Base-by-base conservation (phyloP, 768 basidiomycete genomes). In the Inosperma sp. region DNA sequence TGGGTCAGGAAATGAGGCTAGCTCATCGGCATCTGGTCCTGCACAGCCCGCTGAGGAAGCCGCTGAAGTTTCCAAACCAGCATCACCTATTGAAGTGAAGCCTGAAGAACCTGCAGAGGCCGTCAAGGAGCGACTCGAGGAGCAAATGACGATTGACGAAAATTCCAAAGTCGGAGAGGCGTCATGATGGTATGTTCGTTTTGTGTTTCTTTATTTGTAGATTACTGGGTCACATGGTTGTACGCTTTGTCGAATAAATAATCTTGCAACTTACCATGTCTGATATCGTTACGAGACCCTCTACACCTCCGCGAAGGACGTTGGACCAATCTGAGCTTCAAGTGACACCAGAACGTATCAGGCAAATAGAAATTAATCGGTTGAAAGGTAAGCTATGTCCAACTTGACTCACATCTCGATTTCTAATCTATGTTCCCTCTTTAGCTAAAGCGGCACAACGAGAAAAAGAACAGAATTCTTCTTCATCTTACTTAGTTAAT, bases 391-490 rank as follows among this genome's bases (percentile, higher is more conserved):
- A 27, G 17, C 10, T 16, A 12, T 12, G 2, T 25, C 13, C 34
- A 7, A n/a, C 26, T n/a, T 26, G 4, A 26, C 31, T 46, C 31
- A 23, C 17, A n/a, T 16, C 31, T 25, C 19, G 17, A 21, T 42
- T 25, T 30, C 23, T 10, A 30, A 23, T 26, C 10, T 19, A 48
- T 55, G 30, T 48, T 48, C 40, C 33, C 29, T 47, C 5, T 42
- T 51, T 55, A 88, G 89, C 90, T 3, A 93, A 93, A 67, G 84
- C 82, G 23, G 79, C 72, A 30, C 85, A 89, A 63, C 78, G 85
- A 40, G 78, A 82, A 59, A 75, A 72, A 48, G 87, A 89, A 59
- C 73, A 79, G 46, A 72, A 73, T 35, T 63, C 72, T 0, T 70
- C 76, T 1, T 67, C 74, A 0, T 81, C 82, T 14, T 67, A 69